These are phyloP conservation scores for Lecanoromycetidae sp. DNA, from an alignment of 2,329 filamentous ascomycete species.

Conservation along the genomic window DNA sequence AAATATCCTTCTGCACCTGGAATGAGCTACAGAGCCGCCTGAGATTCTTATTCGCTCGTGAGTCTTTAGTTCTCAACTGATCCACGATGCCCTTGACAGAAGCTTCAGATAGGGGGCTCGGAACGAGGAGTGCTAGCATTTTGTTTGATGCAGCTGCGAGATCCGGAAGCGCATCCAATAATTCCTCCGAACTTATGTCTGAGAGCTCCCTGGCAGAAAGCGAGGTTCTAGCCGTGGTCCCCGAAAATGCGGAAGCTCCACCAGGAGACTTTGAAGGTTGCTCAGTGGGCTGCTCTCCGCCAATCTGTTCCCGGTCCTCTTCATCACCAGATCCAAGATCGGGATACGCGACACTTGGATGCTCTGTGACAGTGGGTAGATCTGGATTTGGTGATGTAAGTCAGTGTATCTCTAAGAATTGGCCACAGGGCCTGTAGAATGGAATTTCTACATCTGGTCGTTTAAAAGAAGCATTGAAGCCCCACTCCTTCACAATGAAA, in stretches of 20 bases:
- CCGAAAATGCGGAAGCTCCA: conserved; percentile 32
- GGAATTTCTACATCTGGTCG: not conserved
- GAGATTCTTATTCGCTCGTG: conserved; percentile 30
- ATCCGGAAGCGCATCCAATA: conserved; percentile 31
- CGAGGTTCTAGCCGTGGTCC: conserved; percentile 36
- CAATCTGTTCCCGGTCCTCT: not conserved
- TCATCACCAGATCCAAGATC: conserved; percentile 7
- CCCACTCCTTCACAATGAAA: not conserved
- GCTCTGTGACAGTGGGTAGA: conserved; percentile 22
- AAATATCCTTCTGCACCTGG: conserved; percentile 26
- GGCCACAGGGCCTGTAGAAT: not conserved
- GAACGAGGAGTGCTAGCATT: conserved; percentile 22
- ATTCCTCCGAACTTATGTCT: conserved; percentile 30
- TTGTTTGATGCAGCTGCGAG: conserved; percentile 24
- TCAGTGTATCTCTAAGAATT: too few species aligned
- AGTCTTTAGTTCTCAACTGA: conserved; percentile 26
- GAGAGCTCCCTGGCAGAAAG: conserved; percentile 34
- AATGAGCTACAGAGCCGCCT: conserved; percentile 26
- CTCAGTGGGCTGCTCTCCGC: not conserved
- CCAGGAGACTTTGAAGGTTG: conserved; percentile 25
- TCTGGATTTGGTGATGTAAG: conserved; percentile 19
- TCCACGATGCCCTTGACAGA: conserved; percentile 3
- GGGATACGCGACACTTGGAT: conserved; percentile 16
- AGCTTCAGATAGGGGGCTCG: conserved; percentile 19
- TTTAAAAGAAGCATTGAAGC: too few species aligned